A percentile compares a stretch with the other conserved stretches of the same genome.
Evolutionary conservation across 2,329 filamentous ascomycete species (phyloP).

Genomic region (Coccinonectria pachysandricola): DNA sequence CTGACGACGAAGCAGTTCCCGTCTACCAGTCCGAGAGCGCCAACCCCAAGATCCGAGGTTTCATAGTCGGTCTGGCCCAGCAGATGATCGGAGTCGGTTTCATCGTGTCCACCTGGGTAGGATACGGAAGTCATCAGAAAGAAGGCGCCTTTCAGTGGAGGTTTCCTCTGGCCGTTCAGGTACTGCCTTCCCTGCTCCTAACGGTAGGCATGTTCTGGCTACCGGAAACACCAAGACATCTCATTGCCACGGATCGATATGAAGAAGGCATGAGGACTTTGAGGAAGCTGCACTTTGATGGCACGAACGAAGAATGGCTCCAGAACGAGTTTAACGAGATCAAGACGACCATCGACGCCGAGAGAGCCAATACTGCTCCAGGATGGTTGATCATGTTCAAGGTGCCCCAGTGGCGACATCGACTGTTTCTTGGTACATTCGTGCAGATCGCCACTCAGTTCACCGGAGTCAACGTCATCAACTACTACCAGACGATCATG

Average conservation of each 20-base stretch:
- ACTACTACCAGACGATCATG: constrained; percentile 46
- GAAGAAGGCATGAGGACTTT: constrained; percentile 32
- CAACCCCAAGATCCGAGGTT: constrained; percentile 22
- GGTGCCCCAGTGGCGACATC: constrained; percentile 42
- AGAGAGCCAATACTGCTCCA: constrained; percentile 12
- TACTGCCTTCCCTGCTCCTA: constrained; percentile 13
- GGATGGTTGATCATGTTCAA: constrained; percentile 48
- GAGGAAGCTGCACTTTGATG: constrained; percentile 40
- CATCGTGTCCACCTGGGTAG: constrained; percentile 1
- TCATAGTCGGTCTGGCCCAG: constrained; percentile 1
- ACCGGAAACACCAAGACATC: constrained; percentile 16
- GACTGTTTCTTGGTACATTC: constrained; percentile 45
- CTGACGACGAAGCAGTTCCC: constrained; percentile 25
- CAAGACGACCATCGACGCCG: constrained; percentile 39
- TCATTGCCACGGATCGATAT: constrained; percentile 25
- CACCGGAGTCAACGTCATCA: constrained; percentile 45
- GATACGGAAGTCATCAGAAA: neutral
- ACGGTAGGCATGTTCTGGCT: constrained; percentile 23
- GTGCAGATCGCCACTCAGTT: constrained; percentile 50
- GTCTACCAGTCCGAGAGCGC: constrained; percentile 17
- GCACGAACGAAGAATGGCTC: constrained; percentile 45
- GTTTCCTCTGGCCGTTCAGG: neutral
- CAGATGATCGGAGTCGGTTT: constrained; percentile 2
- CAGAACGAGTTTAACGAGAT: constrained; percentile 45
- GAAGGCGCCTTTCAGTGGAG: neutral